Conservation (phyloP, 129 eudicot genomes). For the Arctium lappa region DNA sequence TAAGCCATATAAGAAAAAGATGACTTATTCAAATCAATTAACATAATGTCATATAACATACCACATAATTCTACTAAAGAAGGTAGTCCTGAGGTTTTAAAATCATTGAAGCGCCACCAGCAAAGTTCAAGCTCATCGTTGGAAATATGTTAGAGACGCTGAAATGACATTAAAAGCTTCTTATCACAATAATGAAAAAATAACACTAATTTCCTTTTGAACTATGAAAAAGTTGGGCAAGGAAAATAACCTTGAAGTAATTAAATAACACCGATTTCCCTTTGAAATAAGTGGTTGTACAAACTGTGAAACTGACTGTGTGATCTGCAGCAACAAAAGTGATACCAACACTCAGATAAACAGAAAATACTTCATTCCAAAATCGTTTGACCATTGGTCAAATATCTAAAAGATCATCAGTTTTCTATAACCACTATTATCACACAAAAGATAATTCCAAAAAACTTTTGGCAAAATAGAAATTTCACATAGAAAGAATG, state of each 20-base stretch:
- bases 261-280: constrained; percentile 72
- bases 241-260: constrained; percentile 62
- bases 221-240: neutral
- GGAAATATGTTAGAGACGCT: constrained; percentile 78
- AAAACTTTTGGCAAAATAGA: neutral
- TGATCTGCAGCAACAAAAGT: constrained; percentile 51
- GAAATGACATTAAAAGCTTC: constrained; percentile 5
- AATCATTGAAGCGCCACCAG: constrained; percentile 83
- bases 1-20: neutral
- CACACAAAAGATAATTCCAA: neutral
- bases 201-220: neutral
- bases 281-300: constrained; percentile 67
- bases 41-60: constrained; percentile 34
- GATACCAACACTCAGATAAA: constrained; percentile 2
- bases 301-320: constrained; percentile 50
- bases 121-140: constrained; percentile 75
- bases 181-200: neutral
- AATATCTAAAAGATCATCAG: neutral
- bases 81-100: constrained; percentile 86
- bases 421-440: neutral
- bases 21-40: neutral
- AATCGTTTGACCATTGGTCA: constrained; percentile 3
- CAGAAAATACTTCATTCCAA: too few species aligned
- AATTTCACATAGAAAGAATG: neutral
- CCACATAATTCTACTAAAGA: constrained; percentile 73